Evolutionary conservation across 2,329 filamentous ascomycete genomes (phyloP), one percentile per base, ranked within the genome.

Genomic region (Xylariaceae sp.): DNA sequence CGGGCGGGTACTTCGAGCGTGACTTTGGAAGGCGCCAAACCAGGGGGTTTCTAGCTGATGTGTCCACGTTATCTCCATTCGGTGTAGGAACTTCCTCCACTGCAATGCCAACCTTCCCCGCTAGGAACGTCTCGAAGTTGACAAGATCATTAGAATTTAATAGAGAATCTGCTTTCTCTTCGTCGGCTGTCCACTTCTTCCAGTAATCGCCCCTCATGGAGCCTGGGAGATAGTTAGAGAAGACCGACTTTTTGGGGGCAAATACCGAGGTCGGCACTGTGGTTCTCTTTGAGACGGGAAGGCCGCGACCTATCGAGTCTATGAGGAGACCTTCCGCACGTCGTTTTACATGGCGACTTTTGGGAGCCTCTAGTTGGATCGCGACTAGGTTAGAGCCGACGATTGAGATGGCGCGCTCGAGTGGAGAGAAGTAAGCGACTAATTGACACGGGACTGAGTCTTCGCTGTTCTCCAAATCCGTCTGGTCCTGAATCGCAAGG

Each of bases 281-380:
- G 5, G 65, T 49, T 16, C 72, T 61, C 59, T 74, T 72, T 3
- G 72, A 63, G 10, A 71, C 69, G 1, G 75, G 63, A 5, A 80
- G 72, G 2, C 86, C 87, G 55, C 85, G 85, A 1, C 87, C 86
- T 50, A 92, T 81, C 0, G 87, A 87, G 65, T 92, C 87, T 32
- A 88, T 86, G 22, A 92, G 72, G 7, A 88, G 74, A 8, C 86
- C 85, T 48, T 82, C 78, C 1, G 75, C 72, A 37, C 79, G 79
- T 36, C 79, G 75, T 68, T 81, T 79, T 58, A 76, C 79, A 54
- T 75, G 74, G n/a, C 80, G 75, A 43, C 71, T 73, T 62, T 77
- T 78, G 1, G 82, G 83, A 1, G 80, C 78, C 63, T 86, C 82
- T n/a, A 87, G 72, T 63, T 90, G 87, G 48, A 91, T 76, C 1